Percentiles rank a stretch among this genome's conserved stretches.
phyloP scores from a whole-genome alignment of 2,329 filamentous ascomycete genomes.

The Torrubiella hemipterigena region DNA sequence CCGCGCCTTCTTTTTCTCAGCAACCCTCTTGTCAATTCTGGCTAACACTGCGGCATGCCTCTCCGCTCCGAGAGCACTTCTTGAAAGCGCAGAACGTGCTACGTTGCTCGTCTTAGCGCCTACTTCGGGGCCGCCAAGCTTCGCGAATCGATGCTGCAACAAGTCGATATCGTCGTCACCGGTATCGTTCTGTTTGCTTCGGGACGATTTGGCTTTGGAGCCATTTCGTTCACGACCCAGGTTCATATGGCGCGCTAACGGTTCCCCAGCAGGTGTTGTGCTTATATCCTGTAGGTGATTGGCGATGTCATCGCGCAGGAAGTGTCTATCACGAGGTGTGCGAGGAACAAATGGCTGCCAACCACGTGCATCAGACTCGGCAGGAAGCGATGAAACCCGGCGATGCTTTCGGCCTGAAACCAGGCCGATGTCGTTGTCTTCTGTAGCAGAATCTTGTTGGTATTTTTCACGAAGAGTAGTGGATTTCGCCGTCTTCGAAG shows the following conservation, averaged over 20 bases:
- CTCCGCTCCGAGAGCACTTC: constrained; percentile 34
- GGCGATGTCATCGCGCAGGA: constrained; percentile 20
- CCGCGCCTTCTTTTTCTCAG: constrained; percentile 31
- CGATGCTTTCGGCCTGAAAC: too few relatives aligned
- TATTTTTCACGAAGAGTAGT: neutral
- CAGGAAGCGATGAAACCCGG: constrained; percentile 2
- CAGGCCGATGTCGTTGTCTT: neutral
- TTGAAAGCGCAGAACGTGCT: constrained; percentile 25
- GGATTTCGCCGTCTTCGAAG: constrained; percentile 1
- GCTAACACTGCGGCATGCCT: constrained; percentile 42
- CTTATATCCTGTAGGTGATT: constrained; percentile 17
- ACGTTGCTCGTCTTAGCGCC: constrained; percentile 15
- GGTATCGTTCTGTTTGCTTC: constrained; percentile 6
- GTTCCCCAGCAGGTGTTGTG: constrained; percentile 10
- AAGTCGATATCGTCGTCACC: constrained; percentile 29
- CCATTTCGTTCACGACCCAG: neutral
- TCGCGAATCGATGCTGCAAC: constrained; percentile 30
- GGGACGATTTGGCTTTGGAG: neutral
- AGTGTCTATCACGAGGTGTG: constrained; percentile 24
- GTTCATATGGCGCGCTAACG: neutral
- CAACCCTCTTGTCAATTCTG: constrained; percentile 39
- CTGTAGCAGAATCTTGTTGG: neutral
- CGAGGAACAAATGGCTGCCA: constrained; percentile 31
- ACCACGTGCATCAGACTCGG: constrained; percentile 19
- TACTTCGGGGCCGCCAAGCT: constrained; percentile 26